Evolutionary conservation across 139 green algal species (phyloP).

Genomic region (Tetradesmus obliquus): DNA sequence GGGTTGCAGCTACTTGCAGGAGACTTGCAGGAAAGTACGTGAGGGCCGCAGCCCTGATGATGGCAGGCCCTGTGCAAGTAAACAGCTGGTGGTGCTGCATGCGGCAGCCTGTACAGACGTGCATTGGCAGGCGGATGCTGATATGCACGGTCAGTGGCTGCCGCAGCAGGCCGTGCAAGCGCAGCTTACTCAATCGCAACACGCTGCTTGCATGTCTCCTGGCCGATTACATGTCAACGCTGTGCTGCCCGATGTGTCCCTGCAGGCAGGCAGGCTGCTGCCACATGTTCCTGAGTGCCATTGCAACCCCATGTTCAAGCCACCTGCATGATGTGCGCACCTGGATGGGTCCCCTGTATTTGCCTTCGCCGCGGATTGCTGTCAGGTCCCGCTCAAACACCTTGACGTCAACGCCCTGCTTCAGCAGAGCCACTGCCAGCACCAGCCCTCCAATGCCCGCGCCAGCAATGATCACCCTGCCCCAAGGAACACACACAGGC

Average conservation of each 20-base stretch:
- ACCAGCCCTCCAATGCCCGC: constrained; percentile 93
- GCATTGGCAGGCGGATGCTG: background rate
- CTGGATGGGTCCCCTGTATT: constrained; percentile 96
- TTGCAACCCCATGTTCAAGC: too few relatives aligned
- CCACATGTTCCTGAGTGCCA: too few relatives aligned
- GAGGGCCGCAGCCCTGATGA: background rate
- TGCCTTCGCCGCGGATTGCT: constrained; percentile 93
- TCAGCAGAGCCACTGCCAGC: constrained; percentile 85
- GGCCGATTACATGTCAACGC: too few relatives aligned
- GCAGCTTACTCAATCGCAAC: too few relatives aligned
- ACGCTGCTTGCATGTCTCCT: too few relatives aligned
- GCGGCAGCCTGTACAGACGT: background rate
- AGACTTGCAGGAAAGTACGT: background rate
- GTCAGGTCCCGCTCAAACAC: constrained; percentile 94
- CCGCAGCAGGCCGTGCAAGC: too few relatives aligned
- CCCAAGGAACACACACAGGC: background rate
- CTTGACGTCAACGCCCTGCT: constrained; percentile 84
- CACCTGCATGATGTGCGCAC: constrained; percentile 48
- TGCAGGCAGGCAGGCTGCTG: too few relatives aligned
- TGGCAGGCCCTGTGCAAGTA: background rate
- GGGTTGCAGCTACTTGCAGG: background rate
- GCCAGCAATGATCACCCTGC: constrained; percentile 84
- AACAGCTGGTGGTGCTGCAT: background rate
- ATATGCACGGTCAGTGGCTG: background rate
- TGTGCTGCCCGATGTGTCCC: too few relatives aligned